Percentiles rank a stretch among this genome's conserved stretches.
Evolutionary conservation across 2,329 filamentous ascomycete species (phyloP).

Genomic region (Xylaria digitata): DNA sequence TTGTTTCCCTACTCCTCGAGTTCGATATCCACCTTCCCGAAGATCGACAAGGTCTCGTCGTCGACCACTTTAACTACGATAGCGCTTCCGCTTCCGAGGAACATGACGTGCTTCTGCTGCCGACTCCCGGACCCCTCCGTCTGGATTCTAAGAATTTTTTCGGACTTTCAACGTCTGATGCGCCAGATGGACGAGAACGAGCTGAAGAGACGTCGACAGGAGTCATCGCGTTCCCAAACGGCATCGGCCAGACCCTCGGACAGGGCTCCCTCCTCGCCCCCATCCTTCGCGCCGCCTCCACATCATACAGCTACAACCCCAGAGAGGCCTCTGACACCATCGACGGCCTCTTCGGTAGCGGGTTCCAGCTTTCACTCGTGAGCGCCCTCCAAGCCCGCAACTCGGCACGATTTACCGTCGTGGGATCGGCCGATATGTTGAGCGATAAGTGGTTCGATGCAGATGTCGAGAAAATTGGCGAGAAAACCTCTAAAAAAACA

Average conservation of each 20-base stretch:
- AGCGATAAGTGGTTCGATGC: conserved; percentile 90
- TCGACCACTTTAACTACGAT: conserved; percentile 98
- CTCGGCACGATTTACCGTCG: conserved; percentile 86
- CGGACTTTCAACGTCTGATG: conserved; percentile 63
- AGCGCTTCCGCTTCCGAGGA: conserved; percentile 77
- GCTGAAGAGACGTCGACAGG: conserved; percentile 40
- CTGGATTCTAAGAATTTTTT: conserved; percentile 83
- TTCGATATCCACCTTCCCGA: conserved; percentile 88
- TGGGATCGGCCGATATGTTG: conserved; percentile 88
- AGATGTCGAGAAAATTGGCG: conserved; percentile 72
- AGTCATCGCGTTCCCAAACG: conserved; percentile 82
- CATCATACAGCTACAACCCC: conserved; percentile 92
- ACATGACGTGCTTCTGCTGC: conserved; percentile 88
- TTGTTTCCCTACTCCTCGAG: conserved; percentile 84
- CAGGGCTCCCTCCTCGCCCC: conserved; percentile 81
- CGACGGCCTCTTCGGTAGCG: conserved; percentile 87
- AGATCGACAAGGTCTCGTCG: conserved; percentile 85
- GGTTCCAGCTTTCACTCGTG: conserved; percentile 85
- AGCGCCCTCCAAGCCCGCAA: conserved; percentile 91
- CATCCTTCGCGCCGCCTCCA: conserved; percentile 82
- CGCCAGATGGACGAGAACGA: conserved; percentile 38
- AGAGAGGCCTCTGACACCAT: conserved; percentile 81
- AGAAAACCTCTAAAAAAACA: conserved; percentile 67
- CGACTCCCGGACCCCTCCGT: conserved; percentile 73
- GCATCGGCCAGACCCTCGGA: conserved; percentile 84